These are phyloP conservation scores for Aspergillus felis DNA, from an alignment of 2,329 filamentous ascomycete species.

Conservation along the genomic window DNA sequence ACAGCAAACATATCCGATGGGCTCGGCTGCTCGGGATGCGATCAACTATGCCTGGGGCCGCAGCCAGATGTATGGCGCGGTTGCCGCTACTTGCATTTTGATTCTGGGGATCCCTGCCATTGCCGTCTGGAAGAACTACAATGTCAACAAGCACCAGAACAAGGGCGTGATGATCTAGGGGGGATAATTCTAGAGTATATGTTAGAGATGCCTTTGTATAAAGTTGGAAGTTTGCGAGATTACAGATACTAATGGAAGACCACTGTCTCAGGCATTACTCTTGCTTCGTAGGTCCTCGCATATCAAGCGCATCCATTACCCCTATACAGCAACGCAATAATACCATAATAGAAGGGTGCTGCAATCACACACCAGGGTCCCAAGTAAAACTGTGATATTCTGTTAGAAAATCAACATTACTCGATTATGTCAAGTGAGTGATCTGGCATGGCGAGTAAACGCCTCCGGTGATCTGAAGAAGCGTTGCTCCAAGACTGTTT, in stretches of 20 bases:
- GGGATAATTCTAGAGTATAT: background rate
- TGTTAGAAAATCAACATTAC: no score
- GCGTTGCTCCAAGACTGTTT: no score
- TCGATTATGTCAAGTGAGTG: background rate
- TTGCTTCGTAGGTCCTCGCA: no score
- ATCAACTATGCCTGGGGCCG: constrained; percentile 37
- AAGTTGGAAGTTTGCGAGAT: background rate
- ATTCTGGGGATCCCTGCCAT: constrained; percentile 32
- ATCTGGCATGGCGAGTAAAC: background rate
- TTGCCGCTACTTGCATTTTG: constrained; percentile 33
- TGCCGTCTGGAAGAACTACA: constrained; percentile 38
- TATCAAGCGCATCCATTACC: no score
- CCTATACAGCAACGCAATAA: no score
- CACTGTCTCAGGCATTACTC: no score
- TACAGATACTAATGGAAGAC: background rate
- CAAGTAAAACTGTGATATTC: no score
- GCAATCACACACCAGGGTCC: no score
- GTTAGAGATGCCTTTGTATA: background rate
- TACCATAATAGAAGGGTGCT: no score
- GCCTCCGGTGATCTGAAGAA: background rate
- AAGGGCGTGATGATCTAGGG: constrained; percentile 30
- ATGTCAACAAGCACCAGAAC: constrained; percentile 38
- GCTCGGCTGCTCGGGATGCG: constrained; percentile 27
- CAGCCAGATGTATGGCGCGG: constrained; percentile 33
- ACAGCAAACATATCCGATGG: constrained; percentile 29